A percentile compares a stretch with the other conserved stretches of the same genome.
These are phyloP conservation scores for Trapa bicornis DNA, from an alignment of 345 rosid genomes.

Conservation along the genomic window DNA sequence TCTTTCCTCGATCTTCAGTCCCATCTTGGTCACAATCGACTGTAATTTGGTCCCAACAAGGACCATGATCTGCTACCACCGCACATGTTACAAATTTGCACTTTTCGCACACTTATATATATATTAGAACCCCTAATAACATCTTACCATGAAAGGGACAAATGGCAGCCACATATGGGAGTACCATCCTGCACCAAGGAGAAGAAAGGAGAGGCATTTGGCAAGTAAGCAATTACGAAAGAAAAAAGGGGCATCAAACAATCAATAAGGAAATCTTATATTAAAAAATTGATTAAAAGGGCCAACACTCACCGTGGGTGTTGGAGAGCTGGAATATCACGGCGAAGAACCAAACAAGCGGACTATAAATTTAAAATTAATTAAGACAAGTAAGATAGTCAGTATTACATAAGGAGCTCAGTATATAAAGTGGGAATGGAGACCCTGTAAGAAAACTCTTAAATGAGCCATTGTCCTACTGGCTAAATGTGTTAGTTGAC, in stretches of 20 bases:
- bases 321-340: slow-evolving; percentile 57
- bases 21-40: slow-evolving; percentile 77
- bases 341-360: slow-evolving; percentile 67
- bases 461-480: no score
- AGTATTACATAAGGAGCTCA: background rate
- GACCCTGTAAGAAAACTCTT: no score
- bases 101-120: background rate
- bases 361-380: slow-evolving; percentile 26
- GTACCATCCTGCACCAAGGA: slow-evolving; percentile 42
- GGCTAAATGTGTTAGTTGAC: no score
- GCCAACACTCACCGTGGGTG: slow-evolving; percentile 43
- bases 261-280: no score
- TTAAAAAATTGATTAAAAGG: no score
- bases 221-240: background rate
- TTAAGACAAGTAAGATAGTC: background rate
- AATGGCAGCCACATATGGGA: slow-evolving; percentile 77
- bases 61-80: slow-evolving; percentile 42
- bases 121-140: no score
- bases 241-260: background rate
- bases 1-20: slow-evolving; percentile 54
- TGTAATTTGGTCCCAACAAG: slow-evolving; percentile 79
- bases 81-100: background rate
- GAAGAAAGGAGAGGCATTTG: background rate
- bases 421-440: background rate
- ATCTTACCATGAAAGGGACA: slow-evolving; percentile 69